phyloP scores from a whole-genome alignment of 768 basidiomycete genomes.

The Solioccasus polychromus region DNA sequence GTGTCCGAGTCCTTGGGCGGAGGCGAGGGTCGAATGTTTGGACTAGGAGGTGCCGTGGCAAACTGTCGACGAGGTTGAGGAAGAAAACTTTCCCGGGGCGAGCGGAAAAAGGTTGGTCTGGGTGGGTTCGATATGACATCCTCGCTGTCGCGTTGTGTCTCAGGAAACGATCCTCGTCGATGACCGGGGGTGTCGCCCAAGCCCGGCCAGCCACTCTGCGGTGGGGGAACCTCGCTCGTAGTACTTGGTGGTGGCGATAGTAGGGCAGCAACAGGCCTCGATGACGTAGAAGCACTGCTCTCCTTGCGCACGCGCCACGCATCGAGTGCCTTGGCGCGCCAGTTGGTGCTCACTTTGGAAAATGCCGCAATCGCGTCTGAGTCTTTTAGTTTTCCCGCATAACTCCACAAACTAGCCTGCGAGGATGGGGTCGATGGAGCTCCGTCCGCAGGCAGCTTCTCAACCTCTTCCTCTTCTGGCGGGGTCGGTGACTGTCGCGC shows the following conservation, averaged over 20 bases:
- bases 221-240: slow-evolving; percentile 20
- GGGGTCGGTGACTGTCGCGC: slow-evolving; percentile 26
- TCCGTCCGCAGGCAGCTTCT: slow-evolving; percentile 13
- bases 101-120: slow-evolving; percentile 55
- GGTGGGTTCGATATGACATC: slow-evolving; percentile 46
- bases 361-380: slow-evolving; percentile 69
- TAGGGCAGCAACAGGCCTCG: slow-evolving; percentile 1
- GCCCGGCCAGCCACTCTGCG: slow-evolving; percentile 14
- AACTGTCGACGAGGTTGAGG: slow-evolving; percentile 31
- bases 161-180: slow-evolving; percentile 43
- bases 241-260: slow-evolving; percentile 19
- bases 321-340: slow-evolving; percentile 57
- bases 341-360: slow-evolving; percentile 73
- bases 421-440: slow-evolving; percentile 18
- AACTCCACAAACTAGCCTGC: slow-evolving; percentile 55
- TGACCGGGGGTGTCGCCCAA: slow-evolving; percentile 3
- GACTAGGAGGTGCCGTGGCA: slow-evolving; percentile 32
- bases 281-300: slow-evolving; percentile 5
- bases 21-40: slow-evolving; percentile 13
- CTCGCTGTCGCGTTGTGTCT: slow-evolving; percentile 33
- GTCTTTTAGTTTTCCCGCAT: slow-evolving; percentile 71
- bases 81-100: slow-evolving; percentile 55
- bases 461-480: slow-evolving; percentile 14
- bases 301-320: slow-evolving; percentile 28
- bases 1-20: slow-evolving; percentile 21